These are phyloP conservation scores for Epichloe typhina DNA, from an alignment of 2,329 filamentous ascomycete species.

Conservation along the genomic window DNA sequence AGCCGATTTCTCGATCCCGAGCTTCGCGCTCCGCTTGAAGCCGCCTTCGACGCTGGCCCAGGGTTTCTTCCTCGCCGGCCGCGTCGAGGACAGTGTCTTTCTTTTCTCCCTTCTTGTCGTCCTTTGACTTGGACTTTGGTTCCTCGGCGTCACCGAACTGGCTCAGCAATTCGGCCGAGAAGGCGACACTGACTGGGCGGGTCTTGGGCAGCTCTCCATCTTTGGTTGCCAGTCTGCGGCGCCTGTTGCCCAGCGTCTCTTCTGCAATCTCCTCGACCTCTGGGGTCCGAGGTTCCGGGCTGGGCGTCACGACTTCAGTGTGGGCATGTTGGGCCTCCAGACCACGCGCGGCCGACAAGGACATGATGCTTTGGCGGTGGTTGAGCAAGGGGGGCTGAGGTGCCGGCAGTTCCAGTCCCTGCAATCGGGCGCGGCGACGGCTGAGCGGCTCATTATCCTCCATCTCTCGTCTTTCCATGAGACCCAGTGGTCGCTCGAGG, in stretches of 20 bases:
- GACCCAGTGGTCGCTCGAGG: constrained; percentile 52
- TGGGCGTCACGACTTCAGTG: not conserved
- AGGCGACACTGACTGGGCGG: constrained; percentile 49
- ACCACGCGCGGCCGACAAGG: constrained; percentile 18
- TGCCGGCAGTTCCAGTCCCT: constrained; percentile 41
- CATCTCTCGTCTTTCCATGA: constrained; percentile 69
- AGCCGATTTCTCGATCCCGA: constrained; percentile 40
- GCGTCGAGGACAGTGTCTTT: constrained; percentile 18
- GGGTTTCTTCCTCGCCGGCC: constrained; percentile 53
- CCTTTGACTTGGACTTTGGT: constrained; percentile 18
- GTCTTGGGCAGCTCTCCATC: constrained; percentile 37
- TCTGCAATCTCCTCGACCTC: constrained; percentile 45
- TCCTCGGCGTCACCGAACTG: constrained; percentile 44
- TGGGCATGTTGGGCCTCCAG: not conserved
- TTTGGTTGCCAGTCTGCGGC: constrained; percentile 49
- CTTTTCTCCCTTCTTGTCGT: constrained; percentile 24
- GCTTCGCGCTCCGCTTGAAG: constrained; percentile 59
- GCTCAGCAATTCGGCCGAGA: constrained; percentile 55
- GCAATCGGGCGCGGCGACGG: constrained; percentile 59
- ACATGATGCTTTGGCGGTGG: constrained; percentile 32
- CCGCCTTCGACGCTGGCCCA: constrained; percentile 63
- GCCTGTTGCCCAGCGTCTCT: constrained; percentile 53
- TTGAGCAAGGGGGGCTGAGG: constrained; percentile 19
- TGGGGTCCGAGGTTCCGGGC: constrained; percentile 24
- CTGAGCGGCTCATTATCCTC: constrained; percentile 90